Evolutionary conservation across 352 stramenopile species (phyloP).

Genomic region (Thalassiosira ordinaria): DNA sequence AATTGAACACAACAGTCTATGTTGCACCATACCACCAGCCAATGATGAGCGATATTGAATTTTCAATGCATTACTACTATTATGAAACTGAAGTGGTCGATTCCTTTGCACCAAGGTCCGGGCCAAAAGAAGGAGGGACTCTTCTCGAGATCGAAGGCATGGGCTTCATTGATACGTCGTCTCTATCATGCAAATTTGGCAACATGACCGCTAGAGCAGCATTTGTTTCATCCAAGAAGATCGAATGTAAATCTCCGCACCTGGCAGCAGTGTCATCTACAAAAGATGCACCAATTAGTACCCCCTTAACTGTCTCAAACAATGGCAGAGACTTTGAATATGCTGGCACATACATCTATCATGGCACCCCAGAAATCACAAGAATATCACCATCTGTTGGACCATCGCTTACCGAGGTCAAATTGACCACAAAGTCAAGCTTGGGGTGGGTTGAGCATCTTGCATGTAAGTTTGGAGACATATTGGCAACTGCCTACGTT

Average conservation of each 20-base stretch:
- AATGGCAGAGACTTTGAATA: slow-evolving; percentile 24
- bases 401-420: slow-evolving; percentile 20
- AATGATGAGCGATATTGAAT: not conserved
- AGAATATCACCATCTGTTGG: slow-evolving; percentile 21
- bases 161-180: slow-evolving; percentile 15
- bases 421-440: slow-evolving; percentile 8
- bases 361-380: slow-evolving; percentile 8
- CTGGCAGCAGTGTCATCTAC: not conserved
- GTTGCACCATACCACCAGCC: slow-evolving; percentile 21
- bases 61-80: not conserved
- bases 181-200: slow-evolving; percentile 28
- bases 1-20: slow-evolving; percentile 2
- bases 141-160: slow-evolving; percentile 16
- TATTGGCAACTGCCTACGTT: slow-evolving; percentile 6
- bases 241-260: slow-evolving; percentile 18
- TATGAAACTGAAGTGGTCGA: slow-evolving; percentile 15
- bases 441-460: slow-evolving; percentile 20
- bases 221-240: slow-evolving; percentile 4
- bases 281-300: not conserved
- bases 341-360: slow-evolving; percentile 18
- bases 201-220: not conserved
- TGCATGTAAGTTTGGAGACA: slow-evolving; percentile 34
- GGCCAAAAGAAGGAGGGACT: slow-evolving; percentile 23
- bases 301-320: slow-evolving; percentile 24
- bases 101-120: slow-evolving; percentile 19